Evolutionary conservation across 192 early-diverging fungal species (phyloP), one percentile per base, ranked within the genome.

Genomic region (Backusella morwellensis): DNA sequence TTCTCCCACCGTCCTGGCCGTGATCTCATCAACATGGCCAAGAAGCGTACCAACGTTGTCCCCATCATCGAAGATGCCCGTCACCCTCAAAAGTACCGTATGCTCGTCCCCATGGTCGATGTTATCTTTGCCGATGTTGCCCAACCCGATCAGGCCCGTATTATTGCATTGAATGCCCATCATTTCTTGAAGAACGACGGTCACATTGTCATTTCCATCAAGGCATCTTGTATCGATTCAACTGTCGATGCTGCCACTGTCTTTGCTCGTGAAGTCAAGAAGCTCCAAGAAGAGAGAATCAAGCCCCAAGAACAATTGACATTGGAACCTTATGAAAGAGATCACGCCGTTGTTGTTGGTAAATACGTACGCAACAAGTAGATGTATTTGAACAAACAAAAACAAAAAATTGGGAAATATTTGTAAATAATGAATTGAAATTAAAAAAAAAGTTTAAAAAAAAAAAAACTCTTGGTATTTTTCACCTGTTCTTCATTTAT

Each of bases 31-130:
- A 98, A 97, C 91, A 95, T 98, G 92, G 98, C 98, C 85, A 99
- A 99, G 93, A 99, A 99, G 92, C 95, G 97, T 78, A 98, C 97
- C 80, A 99, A 98, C 86, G 95, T 98, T 44, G 96, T 98, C 77
- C 97, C 98, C 59, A 99, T 99, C 77, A 97, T 99, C 80, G 98
- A 99, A 88, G 98, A 99, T 86, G 97, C 97, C 59, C 97, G 97
- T 85, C 95, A 98, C 89, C 98, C 98, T 70, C 95, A 99, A 87
- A 99, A 99, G 88, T 99, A 99, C 90, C 95, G 98, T 85, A 99
- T 98, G 97, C 88, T 98, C 42, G 93, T 98, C 68, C 91, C 91
- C 34, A 98, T 98, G 97, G 96, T 98, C 15, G 97, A 98, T 85
- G 94, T 96, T 19, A 92, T 98, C 72, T 98, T 98, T 86, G 98